phyloP scores from a whole-genome alignment of 805 yeast genomes.

The Maudiozyma pseudohumilis region DNA sequence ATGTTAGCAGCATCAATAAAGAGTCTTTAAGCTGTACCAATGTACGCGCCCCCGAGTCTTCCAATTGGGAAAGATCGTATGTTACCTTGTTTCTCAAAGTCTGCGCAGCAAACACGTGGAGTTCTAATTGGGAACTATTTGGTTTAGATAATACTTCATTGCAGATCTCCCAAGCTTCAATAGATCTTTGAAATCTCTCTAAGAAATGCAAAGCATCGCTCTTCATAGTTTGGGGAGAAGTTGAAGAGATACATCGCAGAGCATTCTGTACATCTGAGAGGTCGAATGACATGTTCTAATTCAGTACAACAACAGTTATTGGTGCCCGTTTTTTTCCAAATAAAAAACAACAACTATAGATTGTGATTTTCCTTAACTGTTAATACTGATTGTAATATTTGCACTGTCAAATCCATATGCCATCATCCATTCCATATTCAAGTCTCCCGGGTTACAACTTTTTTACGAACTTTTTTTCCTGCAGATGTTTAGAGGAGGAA shows the following conservation, averaged over 20 bases:
- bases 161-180: conserved; percentile 68
- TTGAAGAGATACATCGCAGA: conserved; percentile 24
- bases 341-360: too few species aligned
- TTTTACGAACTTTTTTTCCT: too few species aligned
- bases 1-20: conserved; percentile 40
- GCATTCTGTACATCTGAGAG: conserved; percentile 19
- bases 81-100: conserved; percentile 76
- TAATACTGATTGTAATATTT: too few species aligned
- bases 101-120: conserved; percentile 81
- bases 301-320: too few species aligned
- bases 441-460: too few species aligned
- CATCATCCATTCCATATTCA: too few species aligned
- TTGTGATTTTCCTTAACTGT: too few species aligned
- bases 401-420: too few species aligned
- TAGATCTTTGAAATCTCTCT: conserved; percentile 75
- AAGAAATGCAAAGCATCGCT: conserved; percentile 44
- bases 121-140: conserved; percentile 36
- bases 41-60: conserved; percentile 35
- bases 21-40: conserved; percentile 56
- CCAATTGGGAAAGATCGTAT: conserved; percentile 72
- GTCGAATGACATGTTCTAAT: conserved; percentile 16
- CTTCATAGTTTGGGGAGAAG: conserved; percentile 25
- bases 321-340: too few species aligned
- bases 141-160: conserved; percentile 40
- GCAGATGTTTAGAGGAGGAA: too few species aligned